Conservation (phyloP, 257 asterid genomes). For the Orobanche coerulescens region DNA sequence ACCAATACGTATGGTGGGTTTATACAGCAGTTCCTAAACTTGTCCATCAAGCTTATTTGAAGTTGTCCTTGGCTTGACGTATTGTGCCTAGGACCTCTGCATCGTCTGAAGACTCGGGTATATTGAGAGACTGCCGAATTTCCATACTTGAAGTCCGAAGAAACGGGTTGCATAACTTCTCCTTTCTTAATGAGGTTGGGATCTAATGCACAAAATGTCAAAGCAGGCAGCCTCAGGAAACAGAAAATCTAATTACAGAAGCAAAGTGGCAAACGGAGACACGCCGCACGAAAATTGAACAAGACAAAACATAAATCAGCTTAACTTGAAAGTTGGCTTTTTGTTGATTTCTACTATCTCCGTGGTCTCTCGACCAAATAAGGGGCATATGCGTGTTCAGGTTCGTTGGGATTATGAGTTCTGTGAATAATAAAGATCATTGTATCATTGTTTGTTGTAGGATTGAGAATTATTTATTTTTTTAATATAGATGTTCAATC, state of each 20-base stretch:
- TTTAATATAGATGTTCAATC: no score
- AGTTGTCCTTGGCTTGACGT: slow-evolving; percentile 77
- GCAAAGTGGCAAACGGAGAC: background rate
- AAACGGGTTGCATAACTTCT: slow-evolving; percentile 86
- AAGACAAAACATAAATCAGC: background rate
- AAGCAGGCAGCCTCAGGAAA: background rate
- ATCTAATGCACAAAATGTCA: slow-evolving; percentile 38
- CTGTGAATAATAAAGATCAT: no score
- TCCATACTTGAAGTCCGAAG: slow-evolving; percentile 82
- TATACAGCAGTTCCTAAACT: slow-evolving; percentile 1
- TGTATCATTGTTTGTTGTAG: no score
- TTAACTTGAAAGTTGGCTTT: background rate
- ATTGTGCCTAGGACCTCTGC: slow-evolving; percentile 68
- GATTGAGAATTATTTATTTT: no score
- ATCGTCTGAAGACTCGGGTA: slow-evolving; percentile 61
- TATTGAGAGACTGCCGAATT: slow-evolving; percentile 59
- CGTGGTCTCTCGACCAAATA: background rate
- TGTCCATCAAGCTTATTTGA: slow-evolving; percentile 29
- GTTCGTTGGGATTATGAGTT: no score
- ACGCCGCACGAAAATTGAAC: background rate
- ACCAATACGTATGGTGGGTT: slow-evolving; percentile 4
- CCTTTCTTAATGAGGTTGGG: slow-evolving; percentile 62
- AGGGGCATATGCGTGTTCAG: no score
- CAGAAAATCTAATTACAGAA: background rate
- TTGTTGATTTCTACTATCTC: background rate